phyloP scores from a whole-genome alignment of 331 rosid species.

The Stylosanthes scabra region DNA sequence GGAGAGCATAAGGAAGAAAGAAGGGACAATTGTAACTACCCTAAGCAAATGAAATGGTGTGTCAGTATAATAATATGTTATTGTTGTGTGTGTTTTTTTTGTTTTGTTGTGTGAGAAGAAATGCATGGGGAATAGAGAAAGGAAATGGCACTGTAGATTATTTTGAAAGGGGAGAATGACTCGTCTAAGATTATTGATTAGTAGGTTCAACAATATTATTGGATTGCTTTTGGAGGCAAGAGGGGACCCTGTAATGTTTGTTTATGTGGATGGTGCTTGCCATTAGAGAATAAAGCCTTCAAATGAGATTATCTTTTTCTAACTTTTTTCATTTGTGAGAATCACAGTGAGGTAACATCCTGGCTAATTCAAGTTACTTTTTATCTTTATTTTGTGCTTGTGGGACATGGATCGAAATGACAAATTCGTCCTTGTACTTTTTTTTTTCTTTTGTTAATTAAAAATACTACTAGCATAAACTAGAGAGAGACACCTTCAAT shows the following conservation, averaged over 20 bases:
- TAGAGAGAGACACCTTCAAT: no score
- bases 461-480: no score
- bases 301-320: constrained; percentile 51
- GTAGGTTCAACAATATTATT: constrained; percentile 55
- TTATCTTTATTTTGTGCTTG: constrained; percentile 46
- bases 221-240: constrained; percentile 58
- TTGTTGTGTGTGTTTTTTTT: constrained; percentile 3
- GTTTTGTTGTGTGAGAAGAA: constrained; percentile 43
- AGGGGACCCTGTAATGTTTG: constrained; percentile 60
- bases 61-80: constrained; percentile 48
- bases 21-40: constrained; percentile 49
- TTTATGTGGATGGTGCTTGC: constrained; percentile 73
- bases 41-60: constrained; percentile 53
- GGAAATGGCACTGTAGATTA: constrained; percentile 37
- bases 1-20: constrained; percentile 46
- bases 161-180: constrained; percentile 48
- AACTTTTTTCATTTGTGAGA: constrained; percentile 53
- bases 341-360: constrained; percentile 57
- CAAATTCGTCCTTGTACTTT: no score
- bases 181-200: constrained; percentile 49
- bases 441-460: no score
- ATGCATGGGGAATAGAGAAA: constrained; percentile 94
- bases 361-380: constrained; percentile 51
- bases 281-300: constrained; percentile 72
- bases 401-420: constrained; percentile 46